Conservation (phyloP, 306 rosid species). For the Arachis stenosperma region DNA sequence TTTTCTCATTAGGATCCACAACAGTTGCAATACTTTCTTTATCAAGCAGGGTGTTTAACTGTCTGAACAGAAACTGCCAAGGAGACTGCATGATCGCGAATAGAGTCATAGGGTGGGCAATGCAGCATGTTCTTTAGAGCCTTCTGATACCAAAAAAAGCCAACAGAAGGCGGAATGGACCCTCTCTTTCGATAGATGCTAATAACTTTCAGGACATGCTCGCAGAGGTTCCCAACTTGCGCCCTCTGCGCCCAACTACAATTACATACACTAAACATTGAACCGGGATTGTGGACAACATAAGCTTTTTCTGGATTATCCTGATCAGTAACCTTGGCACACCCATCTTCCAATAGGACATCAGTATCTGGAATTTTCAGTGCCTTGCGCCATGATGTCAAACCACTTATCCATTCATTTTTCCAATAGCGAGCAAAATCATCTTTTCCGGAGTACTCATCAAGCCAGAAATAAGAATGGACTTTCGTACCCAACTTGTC, state of each 20-base stretch:
- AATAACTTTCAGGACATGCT: constrained; percentile 73
- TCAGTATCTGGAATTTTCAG: constrained; percentile 70
- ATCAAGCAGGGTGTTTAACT: constrained; percentile 53
- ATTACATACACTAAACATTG: constrained; percentile 69
- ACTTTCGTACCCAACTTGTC: constrained; percentile 87
- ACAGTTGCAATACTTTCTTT: constrained; percentile 45
- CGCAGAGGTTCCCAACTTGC: constrained; percentile 79
- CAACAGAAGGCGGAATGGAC: constrained; percentile 57
- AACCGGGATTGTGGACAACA: constrained; percentile 77
- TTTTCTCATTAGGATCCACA: constrained; percentile 38
- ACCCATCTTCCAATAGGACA: constrained; percentile 59
- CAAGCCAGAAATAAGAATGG: constrained; percentile 92
- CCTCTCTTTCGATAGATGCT: constrained; percentile 51
- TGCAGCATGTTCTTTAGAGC: constrained; percentile 62
- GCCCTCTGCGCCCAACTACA: constrained; percentile 93
- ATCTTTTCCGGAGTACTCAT: constrained; percentile 82
- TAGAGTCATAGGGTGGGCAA: constrained; percentile 86
- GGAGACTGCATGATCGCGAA: constrained; percentile 79
- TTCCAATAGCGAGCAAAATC: constrained; percentile 84
- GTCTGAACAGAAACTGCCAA: constrained; percentile 74
- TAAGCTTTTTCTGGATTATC: constrained; percentile 53
- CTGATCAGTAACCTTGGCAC: constrained; percentile 67
- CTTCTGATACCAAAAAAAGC: constrained; percentile 68
- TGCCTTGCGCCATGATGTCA: constrained; percentile 88
- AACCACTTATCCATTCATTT: constrained; percentile 87